phyloP scores from a whole-genome alignment of 106 monocot genomes.

The Phalaenopsis equestris region DNA sequence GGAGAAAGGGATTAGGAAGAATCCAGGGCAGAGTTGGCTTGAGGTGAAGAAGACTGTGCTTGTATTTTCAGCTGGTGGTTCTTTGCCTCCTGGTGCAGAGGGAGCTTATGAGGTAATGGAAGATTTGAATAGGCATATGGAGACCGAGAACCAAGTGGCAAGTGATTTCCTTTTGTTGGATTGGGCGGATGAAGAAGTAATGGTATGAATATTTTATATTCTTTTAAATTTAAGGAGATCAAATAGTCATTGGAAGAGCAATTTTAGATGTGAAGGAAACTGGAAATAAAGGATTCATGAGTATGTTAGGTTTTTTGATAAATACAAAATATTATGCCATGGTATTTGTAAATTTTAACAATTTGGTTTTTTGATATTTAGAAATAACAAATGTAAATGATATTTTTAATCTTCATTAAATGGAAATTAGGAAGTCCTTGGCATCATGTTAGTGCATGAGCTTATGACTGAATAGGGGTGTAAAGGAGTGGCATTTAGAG shows the following conservation, averaged over 20 bases:
- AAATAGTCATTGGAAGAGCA: background rate
- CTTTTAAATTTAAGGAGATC: background rate
- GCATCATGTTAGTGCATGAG: too few relatives aligned
- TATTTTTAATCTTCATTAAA: too few relatives aligned
- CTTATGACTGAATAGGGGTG: too few relatives aligned
- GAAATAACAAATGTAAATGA: too few relatives aligned
- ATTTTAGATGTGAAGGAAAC: too few relatives aligned
- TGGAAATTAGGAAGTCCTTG: too few relatives aligned
- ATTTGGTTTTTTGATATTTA: too few relatives aligned
- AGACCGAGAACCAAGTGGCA: constrained; percentile 10
- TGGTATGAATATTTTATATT: background rate
- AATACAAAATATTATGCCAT: too few relatives aligned
- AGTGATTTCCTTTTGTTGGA: constrained; percentile 7
- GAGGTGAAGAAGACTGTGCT: constrained; percentile 31
- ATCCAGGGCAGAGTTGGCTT: constrained; percentile 50
- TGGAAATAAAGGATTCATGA: too few relatives aligned
- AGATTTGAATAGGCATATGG: constrained; percentile 31
- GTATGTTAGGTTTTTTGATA: too few relatives aligned
- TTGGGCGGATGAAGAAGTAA: background rate
- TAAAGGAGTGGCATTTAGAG: too few relatives aligned
- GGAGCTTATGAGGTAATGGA: constrained; percentile 23
- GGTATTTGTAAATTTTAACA: too few relatives aligned
- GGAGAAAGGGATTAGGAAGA: constrained; percentile 38
- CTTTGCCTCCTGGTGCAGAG: constrained; percentile 20
- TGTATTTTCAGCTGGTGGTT: constrained; percentile 28